Evolutionary conservation across 2,329 filamentous ascomycete genomes (phyloP).

Genomic region (Penicillium concentricum): DNA sequence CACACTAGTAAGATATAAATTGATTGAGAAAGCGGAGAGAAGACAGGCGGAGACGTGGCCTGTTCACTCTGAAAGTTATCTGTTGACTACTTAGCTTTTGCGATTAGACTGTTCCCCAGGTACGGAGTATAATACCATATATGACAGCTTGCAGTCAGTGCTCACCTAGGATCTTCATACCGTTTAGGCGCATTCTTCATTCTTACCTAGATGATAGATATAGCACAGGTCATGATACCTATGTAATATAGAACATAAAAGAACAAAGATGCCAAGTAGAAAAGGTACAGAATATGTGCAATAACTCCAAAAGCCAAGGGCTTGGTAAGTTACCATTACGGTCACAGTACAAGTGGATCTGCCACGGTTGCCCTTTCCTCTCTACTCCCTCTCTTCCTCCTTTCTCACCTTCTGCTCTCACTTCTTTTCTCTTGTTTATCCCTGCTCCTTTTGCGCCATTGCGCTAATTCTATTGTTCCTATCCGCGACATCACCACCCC

Average conservation of each 20-base stretch:
- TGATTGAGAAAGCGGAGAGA: not conserved
- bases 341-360: constrained; percentile 16
- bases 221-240: too few relatives aligned
- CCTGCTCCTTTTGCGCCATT: constrained; percentile 4
- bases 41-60: constrained; percentile 26
- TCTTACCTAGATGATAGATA: not conserved
- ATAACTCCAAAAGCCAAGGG: not conserved
- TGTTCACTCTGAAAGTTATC: constrained; percentile 14
- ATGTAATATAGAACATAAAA: too few relatives aligned
- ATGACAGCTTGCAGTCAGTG: not conserved
- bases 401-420: constrained; percentile 16
- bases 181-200: not conserved
- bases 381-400: constrained; percentile 19
- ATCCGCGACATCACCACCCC: not conserved
- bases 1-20: constrained; percentile 14
- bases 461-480: constrained; percentile 3
- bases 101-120: not conserved
- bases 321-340: constrained; percentile 12
- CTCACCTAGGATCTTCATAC: not conserved
- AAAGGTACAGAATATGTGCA: not conserved
- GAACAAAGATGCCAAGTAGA: too few relatives aligned
- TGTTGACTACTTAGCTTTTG: too few relatives aligned
- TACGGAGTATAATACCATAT: not conserved
- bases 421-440: constrained; percentile 6
- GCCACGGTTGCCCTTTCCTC: constrained; percentile 21